Evolutionary conservation across 2,329 filamentous ascomycete species (phyloP), one percentile per base, ranked within the genome.

Genomic region (Aspergillus novoparasiticus): DNA sequence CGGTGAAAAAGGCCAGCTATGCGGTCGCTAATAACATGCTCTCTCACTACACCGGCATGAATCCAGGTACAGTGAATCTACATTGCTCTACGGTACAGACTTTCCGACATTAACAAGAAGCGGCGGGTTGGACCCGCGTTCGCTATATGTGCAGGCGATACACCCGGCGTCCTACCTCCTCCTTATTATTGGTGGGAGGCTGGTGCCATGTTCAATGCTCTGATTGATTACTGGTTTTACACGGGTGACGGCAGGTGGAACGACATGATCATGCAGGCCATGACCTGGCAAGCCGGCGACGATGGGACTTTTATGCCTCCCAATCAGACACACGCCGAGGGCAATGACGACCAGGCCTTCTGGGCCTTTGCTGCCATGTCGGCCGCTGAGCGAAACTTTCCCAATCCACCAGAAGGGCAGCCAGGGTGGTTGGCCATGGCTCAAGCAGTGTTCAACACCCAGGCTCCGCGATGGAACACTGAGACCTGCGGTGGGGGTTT

Each of bases 361-460:
- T 87, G 85, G 85, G 85, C 78, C 2, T 83, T 85, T 63, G 80
- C 83, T 30, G 85, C 83, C 46, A 84, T 87, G 79, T 80, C 83
- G 1, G 85, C 85, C 2, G 85, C 85, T 12, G 85, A 87, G 58
- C 63, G 72, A 1, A 77, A 76, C 48, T 78, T 78, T 30, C 76
- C 76, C 1, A 72, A 75, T 50, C 75, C 75, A 0, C 84, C 86
- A 0, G 67, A 81, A 0, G 85, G 84, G 62, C 74, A 88, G 59
- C 87, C 90, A 0, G 88, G 90, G 65, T 96, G 91, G 91, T 83
- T 95, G n/a, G 87, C 89, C 8, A 84, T 95, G 59, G 89, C 86
- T 0, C 90, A 93, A 75, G 90, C 89, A 12, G 90, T 92, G 2
- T 96, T 94, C 77, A 93, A 94, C 79, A 88, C 90, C 57, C 92